These are phyloP conservation scores for Priceomyces melissophilus DNA, from an alignment of 805 yeast species.

Conservation along the genomic window DNA sequence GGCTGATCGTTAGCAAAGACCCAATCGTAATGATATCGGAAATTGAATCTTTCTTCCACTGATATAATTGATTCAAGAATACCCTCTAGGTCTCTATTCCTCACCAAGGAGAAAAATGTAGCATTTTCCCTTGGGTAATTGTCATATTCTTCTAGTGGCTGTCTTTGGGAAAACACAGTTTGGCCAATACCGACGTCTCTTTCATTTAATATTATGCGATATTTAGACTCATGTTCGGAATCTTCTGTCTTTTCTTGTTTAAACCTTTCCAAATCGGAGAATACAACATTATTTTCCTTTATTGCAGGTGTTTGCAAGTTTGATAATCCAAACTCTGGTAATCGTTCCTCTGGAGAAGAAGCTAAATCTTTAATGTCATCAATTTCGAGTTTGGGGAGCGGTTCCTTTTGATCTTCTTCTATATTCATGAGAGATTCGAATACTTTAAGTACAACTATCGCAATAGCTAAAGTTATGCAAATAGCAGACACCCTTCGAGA, in stretches of 20 bases:
- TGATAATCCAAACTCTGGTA: neutral
- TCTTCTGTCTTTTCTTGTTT: neutral
- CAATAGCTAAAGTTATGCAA: too few species aligned
- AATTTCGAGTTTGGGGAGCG: too few species aligned
- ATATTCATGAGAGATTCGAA: too few species aligned
- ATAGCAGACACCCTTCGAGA: too few species aligned
- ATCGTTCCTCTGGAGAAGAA: too few species aligned
- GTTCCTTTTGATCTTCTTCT: too few species aligned
- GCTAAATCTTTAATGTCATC: too few species aligned
- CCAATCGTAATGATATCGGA: slow-evolving; percentile 22
- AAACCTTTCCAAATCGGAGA: neutral
- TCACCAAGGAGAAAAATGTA: slow-evolving; percentile 15
- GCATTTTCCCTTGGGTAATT: slow-evolving; percentile 11
- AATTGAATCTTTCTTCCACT: slow-evolving; percentile 21
- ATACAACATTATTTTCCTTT: neutral
- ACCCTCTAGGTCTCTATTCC: slow-evolving; percentile 13
- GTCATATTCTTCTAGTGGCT: neutral
- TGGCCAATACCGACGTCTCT: slow-evolving; percentile 4
- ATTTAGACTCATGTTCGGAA: neutral
- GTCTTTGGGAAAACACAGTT: neutral
- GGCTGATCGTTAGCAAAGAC: slow-evolving; percentile 23
- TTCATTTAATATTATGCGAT: slow-evolving; percentile 1
- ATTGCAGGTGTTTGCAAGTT: slow-evolving; percentile 1
- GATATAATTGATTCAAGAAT: slow-evolving; percentile 15
- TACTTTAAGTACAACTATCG: too few species aligned